A percentile compares a stretch with the other conserved stretches of the same genome.
These are phyloP conservation scores for Priceomyces melissophilus DNA, from an alignment of 805 yeast species.

Conservation along the genomic window DNA sequence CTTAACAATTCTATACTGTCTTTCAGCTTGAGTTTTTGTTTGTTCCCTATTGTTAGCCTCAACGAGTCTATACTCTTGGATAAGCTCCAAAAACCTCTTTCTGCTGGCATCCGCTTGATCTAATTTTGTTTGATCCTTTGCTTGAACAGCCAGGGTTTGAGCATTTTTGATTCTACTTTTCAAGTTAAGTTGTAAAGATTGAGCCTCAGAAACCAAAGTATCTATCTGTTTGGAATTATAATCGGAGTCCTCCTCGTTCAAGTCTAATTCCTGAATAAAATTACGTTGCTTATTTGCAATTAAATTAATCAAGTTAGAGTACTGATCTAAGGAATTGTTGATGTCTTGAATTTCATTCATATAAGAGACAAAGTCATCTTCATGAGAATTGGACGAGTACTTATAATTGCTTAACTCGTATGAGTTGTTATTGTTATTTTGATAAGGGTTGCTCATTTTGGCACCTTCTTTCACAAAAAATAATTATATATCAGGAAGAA, in stretches of 20 bases:
- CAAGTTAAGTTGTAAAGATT: constrained; percentile 70
- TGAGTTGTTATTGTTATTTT: constrained; percentile 32
- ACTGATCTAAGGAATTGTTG: constrained; percentile 40
- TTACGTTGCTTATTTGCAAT: constrained; percentile 40
- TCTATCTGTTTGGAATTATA: constrained; percentile 75
- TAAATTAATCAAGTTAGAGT: constrained; percentile 35
- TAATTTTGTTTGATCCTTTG: constrained; percentile 68
- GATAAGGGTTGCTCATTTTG: constrained; percentile 1
- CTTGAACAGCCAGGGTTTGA: constrained; percentile 61
- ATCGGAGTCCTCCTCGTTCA: constrained; percentile 42
- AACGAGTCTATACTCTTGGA: constrained; percentile 80
- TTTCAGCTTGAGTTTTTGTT: constrained; percentile 81
- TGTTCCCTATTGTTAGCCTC: constrained; percentile 85
- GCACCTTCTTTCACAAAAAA: constrained; percentile 1
- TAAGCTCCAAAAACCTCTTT: constrained; percentile 77
- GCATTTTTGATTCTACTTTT: constrained; percentile 74
- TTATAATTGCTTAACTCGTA: constrained; percentile 27
- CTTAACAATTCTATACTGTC: constrained; percentile 87
- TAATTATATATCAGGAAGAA: not conserved
- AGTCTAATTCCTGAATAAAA: constrained; percentile 39
- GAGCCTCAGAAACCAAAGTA: constrained; percentile 70
- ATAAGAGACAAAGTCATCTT: constrained; percentile 41
- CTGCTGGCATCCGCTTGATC: constrained; percentile 89
- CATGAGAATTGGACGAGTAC: constrained; percentile 23
- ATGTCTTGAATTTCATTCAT: constrained; percentile 46